Percentiles rank a stretch among this genome's conserved stretches.
These are phyloP conservation scores for Cercospora sp. DNA, from an alignment of 2,329 filamentous ascomycete species.

Conservation along the genomic window DNA sequence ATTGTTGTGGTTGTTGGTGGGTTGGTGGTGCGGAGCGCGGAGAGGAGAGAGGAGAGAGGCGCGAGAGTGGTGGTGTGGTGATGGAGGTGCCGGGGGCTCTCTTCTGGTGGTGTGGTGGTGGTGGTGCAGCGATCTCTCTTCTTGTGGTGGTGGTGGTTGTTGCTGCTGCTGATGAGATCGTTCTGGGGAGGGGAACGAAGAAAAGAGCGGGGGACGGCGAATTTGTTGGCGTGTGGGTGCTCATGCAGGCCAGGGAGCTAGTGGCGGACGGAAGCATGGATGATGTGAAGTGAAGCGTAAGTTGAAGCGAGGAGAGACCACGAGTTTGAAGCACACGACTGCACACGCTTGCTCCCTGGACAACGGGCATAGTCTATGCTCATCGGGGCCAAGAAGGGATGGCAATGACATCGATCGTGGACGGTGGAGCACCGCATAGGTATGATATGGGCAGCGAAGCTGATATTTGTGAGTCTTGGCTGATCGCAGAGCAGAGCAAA, in stretches of 20 bases:
- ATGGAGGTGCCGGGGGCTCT: neutral
- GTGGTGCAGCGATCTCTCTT: neutral
- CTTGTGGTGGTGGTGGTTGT: neutral
- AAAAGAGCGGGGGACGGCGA: neutral
- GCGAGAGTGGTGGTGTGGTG: neutral
- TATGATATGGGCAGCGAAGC: neutral
- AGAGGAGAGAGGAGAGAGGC: neutral
- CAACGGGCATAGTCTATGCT: neutral
- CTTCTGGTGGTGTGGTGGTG: neutral
- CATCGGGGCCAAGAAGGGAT: neutral
- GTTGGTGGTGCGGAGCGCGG: neutral
- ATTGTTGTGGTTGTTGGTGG: neutral
- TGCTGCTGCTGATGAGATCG: neutral
- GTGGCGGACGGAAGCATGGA: neutral
- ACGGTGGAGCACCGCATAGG: neutral
- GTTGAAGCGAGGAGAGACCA: neutral
- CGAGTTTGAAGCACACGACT: neutral
- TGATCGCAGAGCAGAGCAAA: neutral
- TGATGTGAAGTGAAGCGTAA: neutral
- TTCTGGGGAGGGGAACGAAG: neutral
- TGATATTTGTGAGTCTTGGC: neutral
- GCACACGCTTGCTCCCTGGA: neutral
- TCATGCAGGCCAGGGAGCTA: neutral
- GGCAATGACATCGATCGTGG: neutral
- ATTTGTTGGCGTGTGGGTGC: neutral